Conservation (phyloP, 306 rosid genomes). For the Casuarina glauca region DNA sequence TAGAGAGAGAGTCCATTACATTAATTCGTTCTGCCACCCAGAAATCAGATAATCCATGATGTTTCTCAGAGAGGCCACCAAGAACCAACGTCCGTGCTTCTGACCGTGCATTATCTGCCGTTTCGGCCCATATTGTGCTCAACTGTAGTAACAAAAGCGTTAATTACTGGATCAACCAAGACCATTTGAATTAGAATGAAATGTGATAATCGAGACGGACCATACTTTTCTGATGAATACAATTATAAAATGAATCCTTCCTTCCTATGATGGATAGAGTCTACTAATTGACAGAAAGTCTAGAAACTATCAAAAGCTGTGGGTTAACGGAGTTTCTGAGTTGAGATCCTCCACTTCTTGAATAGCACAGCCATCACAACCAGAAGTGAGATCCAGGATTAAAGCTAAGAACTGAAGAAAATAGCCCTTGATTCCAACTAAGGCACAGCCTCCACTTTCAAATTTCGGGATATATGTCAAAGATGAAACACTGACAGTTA, state of each 20-base stretch:
- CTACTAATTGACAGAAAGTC: background rate
- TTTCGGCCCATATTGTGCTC: constrained; percentile 99
- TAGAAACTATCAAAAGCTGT: background rate
- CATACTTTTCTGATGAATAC: no score
- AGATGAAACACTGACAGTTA: background rate
- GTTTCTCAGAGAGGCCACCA: constrained; percentile 87
- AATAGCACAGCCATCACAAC: background rate
- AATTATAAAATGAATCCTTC: background rate
- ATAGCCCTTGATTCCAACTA: background rate
- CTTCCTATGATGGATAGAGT: background rate
- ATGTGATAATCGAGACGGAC: constrained; percentile 7
- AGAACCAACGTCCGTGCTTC: constrained; percentile 86
- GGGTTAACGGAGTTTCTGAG: background rate
- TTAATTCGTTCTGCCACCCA: constrained; percentile 89
- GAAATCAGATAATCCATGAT: constrained; percentile 75
- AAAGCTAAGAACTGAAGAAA: background rate
- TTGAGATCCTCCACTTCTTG: background rate
- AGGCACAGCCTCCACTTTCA: background rate
- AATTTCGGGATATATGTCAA: background rate
- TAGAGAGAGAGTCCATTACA: constrained; percentile 45
- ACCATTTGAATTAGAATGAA: constrained; percentile 6
- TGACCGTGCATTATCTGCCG: constrained; percentile 92
- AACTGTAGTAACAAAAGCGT: constrained; percentile 45
- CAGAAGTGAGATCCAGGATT: background rate
- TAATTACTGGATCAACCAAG: background rate